A percentile compares a stretch with the other conserved stretches of the same genome.
Conservation (phyloP, 2,329 filamentous ascomycete genomes). For the Dactylellina parvicollis region DNA sequence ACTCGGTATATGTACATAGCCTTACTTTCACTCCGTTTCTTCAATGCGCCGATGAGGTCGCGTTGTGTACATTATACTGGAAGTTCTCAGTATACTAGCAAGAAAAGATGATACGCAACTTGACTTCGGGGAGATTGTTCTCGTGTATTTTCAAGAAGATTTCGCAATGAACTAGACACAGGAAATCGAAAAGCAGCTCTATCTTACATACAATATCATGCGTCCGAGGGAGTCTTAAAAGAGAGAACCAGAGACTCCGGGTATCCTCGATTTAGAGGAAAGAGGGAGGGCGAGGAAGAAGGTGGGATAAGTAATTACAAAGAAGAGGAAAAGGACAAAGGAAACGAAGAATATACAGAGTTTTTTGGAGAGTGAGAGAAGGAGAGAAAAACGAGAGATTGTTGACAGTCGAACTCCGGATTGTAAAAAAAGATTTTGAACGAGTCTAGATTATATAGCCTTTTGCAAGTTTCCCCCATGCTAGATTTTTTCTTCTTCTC, state of each 20-base stretch:
- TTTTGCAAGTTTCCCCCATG: slow-evolving; percentile 1
- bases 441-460: slow-evolving; percentile 42
- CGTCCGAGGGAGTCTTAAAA: slow-evolving; percentile 13
- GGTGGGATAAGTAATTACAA: slow-evolving; percentile 45
- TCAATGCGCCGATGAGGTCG: too few species aligned
- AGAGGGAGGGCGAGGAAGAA: slow-evolving; percentile 13
- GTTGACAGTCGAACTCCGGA: slow-evolving; percentile 31
- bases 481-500: background rate
- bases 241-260: background rate
- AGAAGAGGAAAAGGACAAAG: slow-evolving; percentile 18
- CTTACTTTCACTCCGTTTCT: too few species aligned
- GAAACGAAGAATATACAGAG: slow-evolving; percentile 18
- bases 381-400: background rate
- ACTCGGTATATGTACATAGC: background rate
- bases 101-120: too few species aligned
- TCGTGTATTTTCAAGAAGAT: slow-evolving; percentile 42
- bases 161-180: slow-evolving; percentile 18
- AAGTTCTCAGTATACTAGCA: too few species aligned
- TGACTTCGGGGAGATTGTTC: slow-evolving; percentile 43
- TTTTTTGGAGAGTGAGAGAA: background rate
- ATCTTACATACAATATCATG: slow-evolving; percentile 52
- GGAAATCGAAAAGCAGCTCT: slow-evolving; percentile 18
- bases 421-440: slow-evolving; percentile 9
- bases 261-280: background rate
- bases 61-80: too few species aligned